Percentiles rank a stretch among this genome's conserved stretches.
phyloP scores from a whole-genome alignment of 176 grass and related monocot species.

The Rhipidocladum racemiflorum region DNA sequence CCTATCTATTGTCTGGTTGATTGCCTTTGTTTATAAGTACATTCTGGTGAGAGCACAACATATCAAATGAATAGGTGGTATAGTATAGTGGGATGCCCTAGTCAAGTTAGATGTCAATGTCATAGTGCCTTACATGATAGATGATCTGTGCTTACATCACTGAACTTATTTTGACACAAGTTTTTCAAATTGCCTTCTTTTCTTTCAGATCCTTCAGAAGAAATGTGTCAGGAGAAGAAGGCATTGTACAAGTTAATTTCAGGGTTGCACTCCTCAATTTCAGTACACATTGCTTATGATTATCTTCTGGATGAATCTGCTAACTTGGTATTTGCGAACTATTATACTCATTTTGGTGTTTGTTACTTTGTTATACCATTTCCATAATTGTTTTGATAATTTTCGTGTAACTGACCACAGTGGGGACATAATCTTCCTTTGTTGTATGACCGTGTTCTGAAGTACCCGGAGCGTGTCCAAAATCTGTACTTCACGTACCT shows the following conservation, averaged over 20 bases:
- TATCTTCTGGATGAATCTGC: slow-evolving; percentile 65
- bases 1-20: background rate
- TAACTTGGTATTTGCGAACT: slow-evolving; percentile 49
- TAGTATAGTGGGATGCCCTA: background rate
- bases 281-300: slow-evolving; percentile 94
- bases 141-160: background rate
- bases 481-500: slow-evolving; percentile 94
- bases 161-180: background rate
- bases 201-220: slow-evolving; percentile 81
- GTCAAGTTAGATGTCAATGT: slow-evolving; percentile 1
- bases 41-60: background rate
- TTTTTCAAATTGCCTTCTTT: slow-evolving; percentile 13
- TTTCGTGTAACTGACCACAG: slow-evolving; percentile 45
- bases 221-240: slow-evolving; percentile 88
- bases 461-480: slow-evolving; percentile 72
- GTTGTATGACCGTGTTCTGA: slow-evolving; percentile 83
- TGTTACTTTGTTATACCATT: background rate
- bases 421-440: slow-evolving; percentile 82
- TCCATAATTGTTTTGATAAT: slow-evolving; percentile 18
- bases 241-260: slow-evolving; percentile 92
- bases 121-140: background rate
- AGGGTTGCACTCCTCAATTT: slow-evolving; percentile 93
- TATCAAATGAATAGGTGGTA: background rate
- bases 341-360: slow-evolving; percentile 1
- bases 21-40: slow-evolving; percentile 2